Percentiles rank a stretch among this genome's conserved stretches.
These are phyloP conservation scores for Hippophae rhamnoides DNA, from an alignment of 306 rosid species.

Conservation along the genomic window DNA sequence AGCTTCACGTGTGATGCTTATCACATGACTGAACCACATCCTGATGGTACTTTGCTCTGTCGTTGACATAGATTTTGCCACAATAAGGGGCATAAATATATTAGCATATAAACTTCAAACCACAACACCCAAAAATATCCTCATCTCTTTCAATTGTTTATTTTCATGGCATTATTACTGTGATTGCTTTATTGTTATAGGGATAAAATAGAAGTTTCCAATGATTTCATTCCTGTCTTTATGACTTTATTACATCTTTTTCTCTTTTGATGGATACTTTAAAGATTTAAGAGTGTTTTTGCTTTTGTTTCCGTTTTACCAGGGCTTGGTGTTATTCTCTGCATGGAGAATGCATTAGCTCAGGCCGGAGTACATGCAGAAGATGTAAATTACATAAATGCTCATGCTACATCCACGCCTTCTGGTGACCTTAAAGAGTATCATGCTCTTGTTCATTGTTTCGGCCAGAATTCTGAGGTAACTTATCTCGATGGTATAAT, in stretches of 20 bases:
- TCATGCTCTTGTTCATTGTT: slow-evolving; percentile 56
- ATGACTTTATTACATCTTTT: background rate
- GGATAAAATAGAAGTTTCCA: too few species aligned
- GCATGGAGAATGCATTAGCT: slow-evolving; percentile 47
- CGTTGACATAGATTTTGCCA: background rate
- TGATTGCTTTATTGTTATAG: too few species aligned
- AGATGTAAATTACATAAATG: slow-evolving; percentile 80
- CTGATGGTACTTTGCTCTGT: slow-evolving; percentile 48
- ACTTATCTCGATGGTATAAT: slow-evolving; percentile 15
- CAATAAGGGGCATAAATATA: too few species aligned
- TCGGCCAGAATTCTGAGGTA: slow-evolving; percentile 46
- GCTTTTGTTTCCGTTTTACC: slow-evolving; percentile 17
- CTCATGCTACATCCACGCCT: slow-evolving; percentile 70
- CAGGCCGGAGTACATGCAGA: slow-evolving; percentile 65
- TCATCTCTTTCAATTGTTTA: too few species aligned
- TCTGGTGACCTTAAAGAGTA: slow-evolving; percentile 74
- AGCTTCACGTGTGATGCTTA: slow-evolving; percentile 64
- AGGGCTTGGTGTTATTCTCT: slow-evolving; percentile 73
- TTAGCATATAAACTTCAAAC: too few species aligned
- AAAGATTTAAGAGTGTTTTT: slow-evolving; percentile 3
- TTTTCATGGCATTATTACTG: too few species aligned
- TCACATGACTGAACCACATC: slow-evolving; percentile 65
- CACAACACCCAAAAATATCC: too few species aligned
- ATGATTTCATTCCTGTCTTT: background rate
- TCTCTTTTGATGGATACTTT: background rate